Base-by-base conservation (phyloP, 2,329 filamentous ascomycete genomes). In the Blastomyces gilchristii region DNA sequence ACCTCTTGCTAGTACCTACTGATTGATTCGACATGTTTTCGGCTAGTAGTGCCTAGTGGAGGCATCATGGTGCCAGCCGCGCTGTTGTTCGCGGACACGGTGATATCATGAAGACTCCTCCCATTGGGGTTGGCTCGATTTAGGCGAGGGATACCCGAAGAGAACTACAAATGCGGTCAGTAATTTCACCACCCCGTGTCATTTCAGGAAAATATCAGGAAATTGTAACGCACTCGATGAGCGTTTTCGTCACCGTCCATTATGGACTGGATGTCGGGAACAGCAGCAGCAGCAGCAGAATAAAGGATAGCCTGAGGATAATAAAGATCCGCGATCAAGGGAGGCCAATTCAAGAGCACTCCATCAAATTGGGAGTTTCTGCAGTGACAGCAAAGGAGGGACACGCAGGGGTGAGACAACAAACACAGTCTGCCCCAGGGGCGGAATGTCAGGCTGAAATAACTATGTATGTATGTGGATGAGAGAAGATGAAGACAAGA, bases 61-160 rank as follows among this genome's bases (percentile, higher is more conserved):
- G 75, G 73, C 72, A 83, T 77, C 65, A 73, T 75, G 34, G 69
- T 73, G 61, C 72, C 72, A 49, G 83, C 81, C 67, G 78, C 74
- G 71, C 87, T 87, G 67, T 87, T 87, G 67, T 79, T 80, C 50
- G 76, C 77, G 14, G 81, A 77, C 4, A 79, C 75, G 39, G 77
- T 80, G 72, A 84, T 75, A 68, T 85, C 83, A 64, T 71, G 72
- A 50, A 85, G 76, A 16, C 73, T 70, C 34, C 49, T 63, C 12
- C 65, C 67, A 50, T 71, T 69, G 11, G 73, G 43, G 57, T 61
- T 41, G 74, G 37, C 50, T 28, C 50, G 37, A 25, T 62, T 65
- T 25, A 62, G 60, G 28, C 64, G 62, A 31, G 64, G 64, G 47
- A 65, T 63, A 12, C 53, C 59, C 9, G 64, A 65, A 11, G 62